Evolutionary conservation across 306 rosid genomes (phyloP).

Genomic region (Cercis canadensis): DNA sequence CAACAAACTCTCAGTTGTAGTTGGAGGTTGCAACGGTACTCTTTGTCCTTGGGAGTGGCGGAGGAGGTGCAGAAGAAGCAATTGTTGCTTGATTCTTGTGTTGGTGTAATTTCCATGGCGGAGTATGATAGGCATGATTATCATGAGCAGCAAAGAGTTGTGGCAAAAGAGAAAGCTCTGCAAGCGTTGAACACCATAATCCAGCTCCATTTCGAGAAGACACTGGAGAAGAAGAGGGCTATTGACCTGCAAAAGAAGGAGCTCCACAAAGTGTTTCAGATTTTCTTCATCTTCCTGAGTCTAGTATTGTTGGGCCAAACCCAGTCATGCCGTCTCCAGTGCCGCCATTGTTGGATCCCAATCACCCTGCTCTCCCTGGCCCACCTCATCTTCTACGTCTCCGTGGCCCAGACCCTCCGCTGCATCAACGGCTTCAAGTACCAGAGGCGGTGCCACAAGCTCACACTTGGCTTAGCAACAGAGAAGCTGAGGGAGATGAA

Average conservation of each 20-base stretch:
- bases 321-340: constrained; percentile 67
- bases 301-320: constrained; percentile 58
- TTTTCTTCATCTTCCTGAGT: constrained; percentile 77
- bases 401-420: constrained; percentile 82
- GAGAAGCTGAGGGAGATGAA: constrained; percentile 75
- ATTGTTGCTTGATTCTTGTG: too few species aligned
- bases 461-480: constrained; percentile 85
- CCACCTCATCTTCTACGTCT: constrained; percentile 86
- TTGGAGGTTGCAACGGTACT: too few species aligned
- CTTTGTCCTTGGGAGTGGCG: too few species aligned
- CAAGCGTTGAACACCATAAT: constrained; percentile 85
- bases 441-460: constrained; percentile 93
- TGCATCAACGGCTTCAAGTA: constrained; percentile 96
- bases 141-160: constrained; percentile 43
- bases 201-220: constrained; percentile 95
- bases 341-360: constrained; percentile 96
- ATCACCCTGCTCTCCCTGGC: constrained; percentile 79
- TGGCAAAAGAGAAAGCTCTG: constrained; percentile 69
- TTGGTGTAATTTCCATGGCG: constrained; percentile 49
- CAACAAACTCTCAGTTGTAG: too few species aligned
- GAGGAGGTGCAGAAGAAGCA: too few species aligned
- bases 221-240: constrained; percentile 82
- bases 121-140: constrained; percentile 49
- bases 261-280: constrained; percentile 75
- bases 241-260: constrained; percentile 90